These are phyloP conservation scores for Phytopythium litorale DNA, from an alignment of 352 stramenopile genomes.

Conservation along the genomic window DNA sequence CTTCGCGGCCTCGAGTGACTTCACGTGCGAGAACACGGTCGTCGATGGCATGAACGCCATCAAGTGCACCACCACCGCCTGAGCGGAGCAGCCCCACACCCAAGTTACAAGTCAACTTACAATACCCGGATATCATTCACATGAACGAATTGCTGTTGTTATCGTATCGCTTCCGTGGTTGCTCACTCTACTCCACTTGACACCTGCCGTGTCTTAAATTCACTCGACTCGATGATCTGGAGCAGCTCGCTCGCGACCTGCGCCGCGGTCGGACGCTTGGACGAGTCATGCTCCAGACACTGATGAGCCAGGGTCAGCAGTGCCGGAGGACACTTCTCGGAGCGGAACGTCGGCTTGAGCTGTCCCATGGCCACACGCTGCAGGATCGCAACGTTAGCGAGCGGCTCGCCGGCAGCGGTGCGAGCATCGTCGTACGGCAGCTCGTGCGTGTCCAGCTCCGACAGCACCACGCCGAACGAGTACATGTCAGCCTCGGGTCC, in stretches of 20 bases:
- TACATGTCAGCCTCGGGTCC: conserved; percentile 37
- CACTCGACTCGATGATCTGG: conserved; percentile 17
- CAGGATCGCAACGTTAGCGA: conserved; percentile 32
- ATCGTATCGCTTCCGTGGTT: too few relatives aligned
- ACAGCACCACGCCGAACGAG: conserved; percentile 39
- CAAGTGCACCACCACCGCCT: conserved; percentile 2
- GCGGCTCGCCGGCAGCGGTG: conserved; percentile 12
- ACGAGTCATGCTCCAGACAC: conserved; percentile 26
- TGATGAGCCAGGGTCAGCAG: conserved; percentile 24
- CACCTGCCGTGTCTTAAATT: neutral
- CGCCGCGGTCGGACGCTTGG: conserved; percentile 15
- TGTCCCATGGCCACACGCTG: conserved; percentile 27
- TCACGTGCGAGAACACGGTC: conserved; percentile 7
- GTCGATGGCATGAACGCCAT: conserved; percentile 6
- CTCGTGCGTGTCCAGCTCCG: conserved; percentile 45
- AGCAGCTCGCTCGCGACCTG: conserved; percentile 28
- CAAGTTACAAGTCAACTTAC: neutral
- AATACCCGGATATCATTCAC: too few relatives aligned
- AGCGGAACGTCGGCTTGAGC: conserved; percentile 17
- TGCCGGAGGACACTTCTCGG: conserved; percentile 17
- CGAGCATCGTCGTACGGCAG: conserved; percentile 33
- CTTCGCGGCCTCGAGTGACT: neutral
- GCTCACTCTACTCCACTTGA: too few relatives aligned
- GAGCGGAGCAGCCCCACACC: neutral
- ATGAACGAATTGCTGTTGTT: too few relatives aligned